A percentile compares a stretch with the other conserved stretches of the same genome.
These are phyloP conservation scores for Pythium angustatum DNA, from an alignment of 352 stramenopile species.

Conservation along the genomic window DNA sequence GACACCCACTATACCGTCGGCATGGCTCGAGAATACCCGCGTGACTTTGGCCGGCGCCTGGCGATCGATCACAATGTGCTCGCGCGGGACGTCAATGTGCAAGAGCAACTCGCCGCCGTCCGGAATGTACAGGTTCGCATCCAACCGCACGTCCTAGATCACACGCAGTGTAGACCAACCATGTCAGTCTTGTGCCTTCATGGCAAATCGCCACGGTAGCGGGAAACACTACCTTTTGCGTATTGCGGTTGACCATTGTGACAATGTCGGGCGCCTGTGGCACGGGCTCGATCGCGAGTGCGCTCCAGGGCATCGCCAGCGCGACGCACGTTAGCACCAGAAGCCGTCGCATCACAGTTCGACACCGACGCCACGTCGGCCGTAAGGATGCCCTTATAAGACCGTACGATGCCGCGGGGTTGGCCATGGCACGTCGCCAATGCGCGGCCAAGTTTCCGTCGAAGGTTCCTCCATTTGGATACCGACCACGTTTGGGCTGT, in stretches of 20 bases:
- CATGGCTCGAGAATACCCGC: slow-evolving; percentile 58
- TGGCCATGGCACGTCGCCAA: background rate
- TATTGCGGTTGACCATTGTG: slow-evolving; percentile 45
- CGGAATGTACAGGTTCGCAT: slow-evolving; percentile 72
- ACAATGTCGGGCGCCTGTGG: slow-evolving; percentile 53
- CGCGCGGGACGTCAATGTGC: slow-evolving; percentile 59
- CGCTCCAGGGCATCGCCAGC: background rate
- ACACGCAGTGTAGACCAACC: no score
- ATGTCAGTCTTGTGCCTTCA: no score
- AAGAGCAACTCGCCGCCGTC: slow-evolving; percentile 70
- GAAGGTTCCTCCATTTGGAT: background rate
- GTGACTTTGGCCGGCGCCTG: slow-evolving; percentile 61
- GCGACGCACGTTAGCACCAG: background rate
- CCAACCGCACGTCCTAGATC: slow-evolving; percentile 57
- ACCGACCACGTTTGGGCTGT: no score
- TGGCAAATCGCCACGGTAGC: no score
- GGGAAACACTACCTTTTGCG: slow-evolving; percentile 38
- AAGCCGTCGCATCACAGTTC: background rate
- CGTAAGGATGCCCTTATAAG: background rate
- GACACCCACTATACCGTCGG: slow-evolving; percentile 49
- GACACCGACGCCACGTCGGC: background rate
- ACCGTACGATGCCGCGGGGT: background rate
- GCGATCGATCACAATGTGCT: slow-evolving; percentile 50
- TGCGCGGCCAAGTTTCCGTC: background rate
- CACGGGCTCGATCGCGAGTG: slow-evolving; percentile 40